Percentiles rank a stretch among this genome's conserved stretches.
phyloP scores from a whole-genome alignment of 371 early-diverging fungal species.

The Mucor lusitanicus region DNA sequence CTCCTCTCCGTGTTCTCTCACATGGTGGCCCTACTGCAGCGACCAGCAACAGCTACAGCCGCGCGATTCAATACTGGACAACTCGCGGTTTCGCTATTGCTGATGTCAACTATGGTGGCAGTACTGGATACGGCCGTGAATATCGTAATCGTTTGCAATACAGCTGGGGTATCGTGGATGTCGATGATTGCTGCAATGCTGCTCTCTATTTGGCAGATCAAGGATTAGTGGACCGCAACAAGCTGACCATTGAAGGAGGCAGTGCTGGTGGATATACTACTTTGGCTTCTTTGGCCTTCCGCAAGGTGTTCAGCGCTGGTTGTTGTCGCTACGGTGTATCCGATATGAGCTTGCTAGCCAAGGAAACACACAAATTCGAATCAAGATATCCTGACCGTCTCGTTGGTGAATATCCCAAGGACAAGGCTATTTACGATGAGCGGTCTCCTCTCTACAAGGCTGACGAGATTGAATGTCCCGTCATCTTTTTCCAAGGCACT shows the following conservation, averaged over 20 bases:
- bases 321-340: constrained; percentile 72
- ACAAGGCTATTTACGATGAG: constrained; percentile 52
- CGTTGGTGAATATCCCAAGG: constrained; percentile 68
- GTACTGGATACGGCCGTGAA: constrained; percentile 72
- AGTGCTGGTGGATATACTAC: constrained; percentile 76
- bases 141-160: constrained; percentile 71
- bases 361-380: constrained; percentile 83
- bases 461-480: constrained; percentile 65
- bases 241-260: constrained; percentile 70
- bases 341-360: constrained; percentile 64
- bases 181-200: constrained; percentile 75
- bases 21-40: constrained; percentile 76
- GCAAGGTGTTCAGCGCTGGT: constrained; percentile 74
- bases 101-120: constrained; percentile 81
- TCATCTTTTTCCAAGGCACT: constrained; percentile 74
- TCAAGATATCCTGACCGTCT: constrained; percentile 60
- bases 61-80: constrained; percentile 72
- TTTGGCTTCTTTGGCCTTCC: constrained; percentile 69
- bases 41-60: constrained; percentile 37
- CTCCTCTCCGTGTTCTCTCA: constrained; percentile 69
- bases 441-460: constrained; percentile 62
- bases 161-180: constrained; percentile 76
- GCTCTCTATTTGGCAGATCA: constrained; percentile 62
- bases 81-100: constrained; percentile 75
- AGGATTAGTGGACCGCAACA: constrained; percentile 62